Evolutionary conservation across 2,329 filamentous ascomycete species (phyloP).

Genomic region (Botrytis elliptica): DNA sequence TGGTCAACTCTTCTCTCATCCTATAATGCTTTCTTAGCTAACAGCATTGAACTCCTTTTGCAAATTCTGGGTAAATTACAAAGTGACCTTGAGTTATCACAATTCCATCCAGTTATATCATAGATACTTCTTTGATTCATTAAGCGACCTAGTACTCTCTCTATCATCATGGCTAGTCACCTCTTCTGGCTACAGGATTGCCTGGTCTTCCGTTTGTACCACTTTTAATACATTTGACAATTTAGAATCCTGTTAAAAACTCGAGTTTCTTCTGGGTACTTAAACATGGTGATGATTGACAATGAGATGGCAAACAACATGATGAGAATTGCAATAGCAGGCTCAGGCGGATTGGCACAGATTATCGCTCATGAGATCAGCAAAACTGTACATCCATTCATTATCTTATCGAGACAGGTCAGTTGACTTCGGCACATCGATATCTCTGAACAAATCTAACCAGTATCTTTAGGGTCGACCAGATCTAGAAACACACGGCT

Average conservation of each 20-base stretch:
- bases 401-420: slow-evolving; percentile 68
- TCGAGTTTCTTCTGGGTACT: not conserved
- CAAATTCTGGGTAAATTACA: not conserved
- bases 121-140: slow-evolving; percentile 29
- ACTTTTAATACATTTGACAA: not conserved
- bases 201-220: not conserved
- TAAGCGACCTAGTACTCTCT: slow-evolving; percentile 26
- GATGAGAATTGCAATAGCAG: slow-evolving; percentile 62
- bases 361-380: slow-evolving; percentile 59
- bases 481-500: slow-evolving; percentile 43
- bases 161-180: not conserved
- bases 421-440: slow-evolving; percentile 32
- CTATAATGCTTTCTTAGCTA: not conserved
- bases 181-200: slow-evolving; percentile 1
- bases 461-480: slow-evolving; percentile 39
- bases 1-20: slow-evolving; percentile 2
- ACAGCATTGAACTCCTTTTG: not conserved
- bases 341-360: slow-evolving; percentile 58
- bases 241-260: not conserved
- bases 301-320: slow-evolving; percentile 27
- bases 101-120: slow-evolving; percentile 28
- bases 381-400: slow-evolving; percentile 63
- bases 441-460: not conserved
- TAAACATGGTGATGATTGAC: not conserved
- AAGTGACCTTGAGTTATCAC: not conserved